Percentiles rank a stretch among this genome's conserved stretches.
These are phyloP conservation scores for Leccinum variicolor DNA, from an alignment of 768 basidiomycete species.

Conservation along the genomic window DNA sequence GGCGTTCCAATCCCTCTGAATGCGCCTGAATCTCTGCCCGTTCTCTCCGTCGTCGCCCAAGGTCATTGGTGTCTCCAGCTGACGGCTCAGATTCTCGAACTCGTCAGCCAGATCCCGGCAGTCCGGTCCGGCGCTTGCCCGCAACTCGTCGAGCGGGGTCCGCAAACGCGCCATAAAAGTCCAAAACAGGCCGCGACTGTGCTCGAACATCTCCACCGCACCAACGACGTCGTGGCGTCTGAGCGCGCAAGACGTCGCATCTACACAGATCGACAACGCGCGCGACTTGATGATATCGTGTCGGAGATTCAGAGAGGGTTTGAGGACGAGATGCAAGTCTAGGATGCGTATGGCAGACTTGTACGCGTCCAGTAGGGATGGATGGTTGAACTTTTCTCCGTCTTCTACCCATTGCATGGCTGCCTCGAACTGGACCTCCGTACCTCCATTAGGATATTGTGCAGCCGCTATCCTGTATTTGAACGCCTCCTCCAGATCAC, in stretches of 20 bases:
- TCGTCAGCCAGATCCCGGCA: constrained; percentile 14
- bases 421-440: constrained; percentile 12
- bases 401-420: constrained; percentile 22
- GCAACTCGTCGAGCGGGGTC: constrained; percentile 24
- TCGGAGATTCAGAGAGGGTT: constrained; percentile 12
- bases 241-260: constrained; percentile 29
- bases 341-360: constrained; percentile 13
- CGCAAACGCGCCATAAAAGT: constrained; percentile 20
- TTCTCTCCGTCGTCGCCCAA: constrained; percentile 7
- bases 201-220: constrained; percentile 36
- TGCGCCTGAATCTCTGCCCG: constrained; percentile 15
- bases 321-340: constrained; percentile 18
- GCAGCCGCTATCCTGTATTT: constrained; percentile 16
- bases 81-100: constrained; percentile 18
- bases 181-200: constrained; percentile 28
- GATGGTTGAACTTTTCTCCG: constrained; percentile 18
- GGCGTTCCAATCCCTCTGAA: constrained; percentile 24
- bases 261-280: constrained; percentile 16
- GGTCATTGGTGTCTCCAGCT: constrained; percentile 17
- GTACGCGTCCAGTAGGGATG: constrained; percentile 17
- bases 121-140: background rate
- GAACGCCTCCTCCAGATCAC: constrained; percentile 24
- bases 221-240: constrained; percentile 12
- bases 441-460: constrained; percentile 17
- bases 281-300: constrained; percentile 12